Percentiles rank a stretch among this genome's conserved stretches.
These are phyloP conservation scores for Ophiocordyceps camponoti-leonardi DNA, from an alignment of 2,329 filamentous ascomycete genomes.

Conservation along the genomic window DNA sequence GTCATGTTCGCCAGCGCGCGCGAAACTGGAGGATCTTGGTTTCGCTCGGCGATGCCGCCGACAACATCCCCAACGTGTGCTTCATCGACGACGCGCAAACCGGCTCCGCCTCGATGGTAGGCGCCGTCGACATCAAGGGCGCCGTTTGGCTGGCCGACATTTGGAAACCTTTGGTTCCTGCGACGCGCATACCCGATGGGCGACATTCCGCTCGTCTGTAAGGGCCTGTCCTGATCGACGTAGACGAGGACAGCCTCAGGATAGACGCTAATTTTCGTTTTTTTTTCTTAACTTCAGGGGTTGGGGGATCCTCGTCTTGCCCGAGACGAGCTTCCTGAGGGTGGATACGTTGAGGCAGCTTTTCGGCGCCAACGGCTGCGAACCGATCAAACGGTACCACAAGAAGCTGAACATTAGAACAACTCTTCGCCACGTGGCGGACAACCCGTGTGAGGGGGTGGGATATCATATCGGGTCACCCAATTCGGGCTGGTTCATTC, in stretches of 20 bases:
- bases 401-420: conserved; percentile 6
- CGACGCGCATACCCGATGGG: conserved; percentile 9
- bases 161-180: conserved; percentile 20
- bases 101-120: conserved; percentile 31
- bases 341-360: conserved; percentile 17
- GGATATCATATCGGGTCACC: no score
- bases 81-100: conserved; percentile 28
- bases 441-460: no score
- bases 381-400: conserved; percentile 6
- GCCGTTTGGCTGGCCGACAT: conserved; percentile 32
- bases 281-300: conserved; percentile 16
- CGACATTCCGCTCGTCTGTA: no score
- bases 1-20: conserved; percentile 21
- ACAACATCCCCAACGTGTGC: conserved; percentile 35
- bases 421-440: no score
- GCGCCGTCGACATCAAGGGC: conserved; percentile 33
- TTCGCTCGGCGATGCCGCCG: conserved; percentile 17
- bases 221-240: conserved; percentile 2
- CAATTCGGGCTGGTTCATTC: no score
- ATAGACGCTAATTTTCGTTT: neutral
- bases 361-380: conserved; percentile 10
- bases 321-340: conserved; percentile 23
- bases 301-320: conserved; percentile 32
- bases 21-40: conserved; percentile 34
- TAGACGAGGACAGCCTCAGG: neutral